Conservation (phyloP, 2,329 filamentous ascomycete species). For the Calonectria pseudoturangicola region DNA sequence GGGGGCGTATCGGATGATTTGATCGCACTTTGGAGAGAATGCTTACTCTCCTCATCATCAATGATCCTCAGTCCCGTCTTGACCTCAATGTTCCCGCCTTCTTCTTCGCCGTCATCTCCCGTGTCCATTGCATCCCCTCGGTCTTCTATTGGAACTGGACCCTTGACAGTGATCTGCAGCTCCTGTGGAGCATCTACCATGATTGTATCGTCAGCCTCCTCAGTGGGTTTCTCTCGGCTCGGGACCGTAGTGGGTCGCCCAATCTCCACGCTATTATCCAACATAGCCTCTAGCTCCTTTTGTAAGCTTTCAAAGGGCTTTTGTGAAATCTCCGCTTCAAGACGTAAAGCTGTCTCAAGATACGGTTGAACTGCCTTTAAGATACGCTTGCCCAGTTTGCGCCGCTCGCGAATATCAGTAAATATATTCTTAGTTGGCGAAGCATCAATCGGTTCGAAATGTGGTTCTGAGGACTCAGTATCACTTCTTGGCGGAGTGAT, state of each 20-base stretch:
- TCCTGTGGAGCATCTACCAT: slow-evolving; percentile 69
- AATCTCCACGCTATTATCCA: slow-evolving; percentile 80
- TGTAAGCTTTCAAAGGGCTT: slow-evolving; percentile 82
- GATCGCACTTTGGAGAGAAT: slow-evolving; percentile 48
- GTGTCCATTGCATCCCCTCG: slow-evolving; percentile 60
- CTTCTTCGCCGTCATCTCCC: slow-evolving; percentile 59
- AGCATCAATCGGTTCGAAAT: slow-evolving; percentile 64
- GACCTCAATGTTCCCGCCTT: slow-evolving; percentile 67
- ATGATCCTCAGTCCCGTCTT: slow-evolving; percentile 62
- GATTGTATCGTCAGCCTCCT: slow-evolving; percentile 66
- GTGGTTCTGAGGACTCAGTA: slow-evolving; percentile 52
- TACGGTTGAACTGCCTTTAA: slow-evolving; percentile 87
- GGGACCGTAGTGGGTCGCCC: slow-evolving; percentile 63
- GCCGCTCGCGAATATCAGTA: slow-evolving; percentile 85
- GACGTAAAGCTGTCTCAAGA: slow-evolving; percentile 83
- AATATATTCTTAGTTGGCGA: slow-evolving; percentile 72
- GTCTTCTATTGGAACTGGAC: slow-evolving; percentile 51
- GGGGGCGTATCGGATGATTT: slow-evolving; percentile 66
- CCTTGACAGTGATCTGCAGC: slow-evolving; percentile 69
- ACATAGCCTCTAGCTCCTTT: slow-evolving; percentile 82
- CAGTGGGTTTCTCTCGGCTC: slow-evolving; percentile 62
- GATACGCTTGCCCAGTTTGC: slow-evolving; percentile 91
- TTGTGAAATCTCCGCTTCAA: slow-evolving; percentile 87
- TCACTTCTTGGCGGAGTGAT: slow-evolving; percentile 62
- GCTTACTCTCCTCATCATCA: slow-evolving; percentile 53